phyloP scores from a whole-genome alignment of 257 asterid genomes.

The Gentiana straminea region DNA sequence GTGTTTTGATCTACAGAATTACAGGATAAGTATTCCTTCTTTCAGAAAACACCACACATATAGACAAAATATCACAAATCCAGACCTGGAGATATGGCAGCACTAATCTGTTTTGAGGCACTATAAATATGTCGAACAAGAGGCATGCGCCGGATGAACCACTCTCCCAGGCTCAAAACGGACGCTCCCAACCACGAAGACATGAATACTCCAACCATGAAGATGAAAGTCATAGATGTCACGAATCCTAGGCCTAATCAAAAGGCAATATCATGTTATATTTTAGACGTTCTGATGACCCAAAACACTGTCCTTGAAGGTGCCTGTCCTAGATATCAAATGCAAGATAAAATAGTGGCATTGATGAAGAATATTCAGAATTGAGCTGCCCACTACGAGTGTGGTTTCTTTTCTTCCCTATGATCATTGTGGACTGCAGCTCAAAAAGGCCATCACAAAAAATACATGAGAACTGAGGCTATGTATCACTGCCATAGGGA shows the following conservation, averaged over 20 bases:
- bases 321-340: not conserved
- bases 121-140: conserved; percentile 36
- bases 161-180: conserved; percentile 31
- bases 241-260: conserved; percentile 34
- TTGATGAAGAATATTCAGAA: too few relatives aligned
- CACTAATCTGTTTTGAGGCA: conserved; percentile 39
- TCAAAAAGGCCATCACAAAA: too few relatives aligned
- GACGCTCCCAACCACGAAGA: conserved; percentile 45
- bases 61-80: not conserved
- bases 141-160: conserved; percentile 40
- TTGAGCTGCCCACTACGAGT: too few relatives aligned
- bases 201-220: conserved; percentile 38
- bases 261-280: not conserved
- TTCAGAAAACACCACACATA: not conserved
- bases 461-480: too few relatives aligned
- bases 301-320: not conserved
- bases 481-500: too few relatives aligned
- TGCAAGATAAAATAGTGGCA: not conserved
- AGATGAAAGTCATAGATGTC: conserved; percentile 33
- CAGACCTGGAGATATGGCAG: conserved; percentile 45
- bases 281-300: not conserved
- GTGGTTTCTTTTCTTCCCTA: too few relatives aligned
- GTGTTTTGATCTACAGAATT: conserved; percentile 36
- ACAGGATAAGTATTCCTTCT: not conserved
- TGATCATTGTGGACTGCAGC: too few relatives aligned